Evolutionary conservation across 1,139 yeast species (phyloP).

Genomic region (Debaryomyces subglobosus): DNA sequence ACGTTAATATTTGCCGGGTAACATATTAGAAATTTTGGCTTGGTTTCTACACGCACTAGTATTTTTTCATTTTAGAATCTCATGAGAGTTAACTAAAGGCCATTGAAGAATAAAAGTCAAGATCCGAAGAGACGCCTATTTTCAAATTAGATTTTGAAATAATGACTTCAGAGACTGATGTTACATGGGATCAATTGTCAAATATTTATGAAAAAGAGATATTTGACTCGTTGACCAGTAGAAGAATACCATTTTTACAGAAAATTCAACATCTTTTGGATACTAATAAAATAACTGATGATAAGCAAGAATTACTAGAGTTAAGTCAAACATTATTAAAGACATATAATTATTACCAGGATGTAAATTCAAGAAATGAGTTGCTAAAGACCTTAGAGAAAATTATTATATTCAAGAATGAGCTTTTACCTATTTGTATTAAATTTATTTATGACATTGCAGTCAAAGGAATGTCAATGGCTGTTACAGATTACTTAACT

Average conservation of each 20-base stretch:
- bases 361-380: slow-evolving; percentile 46
- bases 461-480: slow-evolving; percentile 36
- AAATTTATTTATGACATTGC: slow-evolving; percentile 43
- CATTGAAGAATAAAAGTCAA: background rate
- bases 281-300: slow-evolving; percentile 19
- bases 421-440: slow-evolving; percentile 34
- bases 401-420: slow-evolving; percentile 34
- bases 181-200: slow-evolving; percentile 28
- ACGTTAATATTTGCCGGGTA: slow-evolving; percentile 14
- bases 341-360: slow-evolving; percentile 56
- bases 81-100: background rate
- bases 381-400: slow-evolving; percentile 40
- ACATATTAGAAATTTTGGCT: slow-evolving; percentile 1
- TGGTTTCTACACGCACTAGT: slow-evolving; percentile 1
- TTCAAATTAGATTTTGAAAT: slow-evolving; percentile 4
- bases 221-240: slow-evolving; percentile 36
- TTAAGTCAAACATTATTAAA: slow-evolving; percentile 36
- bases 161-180: slow-evolving; percentile 9
- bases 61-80: background rate
- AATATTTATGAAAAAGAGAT: slow-evolving; percentile 25
- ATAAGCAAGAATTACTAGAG: slow-evolving; percentile 19
- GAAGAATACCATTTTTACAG: slow-evolving; percentile 34
- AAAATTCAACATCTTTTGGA: slow-evolving; percentile 18
- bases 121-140: slow-evolving; percentile 1
- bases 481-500: slow-evolving; percentile 58